Base-by-base conservation (phyloP, 2,329 filamentous ascomycete species). In the Microsporum canis region DNA sequence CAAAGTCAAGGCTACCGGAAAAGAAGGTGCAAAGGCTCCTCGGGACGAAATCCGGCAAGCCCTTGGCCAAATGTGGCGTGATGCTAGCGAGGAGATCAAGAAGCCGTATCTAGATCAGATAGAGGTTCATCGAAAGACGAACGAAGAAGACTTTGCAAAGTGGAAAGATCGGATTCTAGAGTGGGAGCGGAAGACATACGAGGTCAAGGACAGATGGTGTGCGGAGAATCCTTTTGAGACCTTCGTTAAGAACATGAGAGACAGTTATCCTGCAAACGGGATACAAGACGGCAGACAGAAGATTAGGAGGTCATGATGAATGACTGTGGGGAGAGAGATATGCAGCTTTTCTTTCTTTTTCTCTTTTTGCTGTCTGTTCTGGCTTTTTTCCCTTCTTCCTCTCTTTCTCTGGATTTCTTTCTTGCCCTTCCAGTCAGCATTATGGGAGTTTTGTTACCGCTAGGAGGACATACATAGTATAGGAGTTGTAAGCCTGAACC, bases 41-140 rank as follows among this genome's bases (percentile, higher is more conserved):
- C 80, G 83, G 47, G 81, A 85, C 68, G 89, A 95, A 69, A 88
- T 97, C 61, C 88, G 94, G 38, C 83, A 86, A 58, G 89, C 91
- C 71, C 84, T 94, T 7, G 91, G 91, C 33, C 87, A 88, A 70
- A 91, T 94, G 86, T 99, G 94, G 94, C 89, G 88, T 67, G 87
- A 88, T 57, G 85, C 88, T 0, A 75, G 80, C 1, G 79, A 84
- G 4, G 88, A 88, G 51, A 82, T 85, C 66, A 89, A 87, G 69
- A 81, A 82, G 70, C 91, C 91, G 0, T 97, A 88, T 69, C 82
- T 91, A 57, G 86, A 90, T 33, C 81, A 86, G 71, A 88, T 88
- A 3, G 80, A 85, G 60, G 80, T 80, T 59, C 87, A 89, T 66
- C 91, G 91, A 71, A 79, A 81, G 61, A 78, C 75, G 1, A 88